Percentiles rank a stretch among this genome's conserved stretches.
Evolutionary conservation across 495 filamentous ascomycete genomes (phyloP).

Genomic region (Annulohypoxylon bovei): DNA sequence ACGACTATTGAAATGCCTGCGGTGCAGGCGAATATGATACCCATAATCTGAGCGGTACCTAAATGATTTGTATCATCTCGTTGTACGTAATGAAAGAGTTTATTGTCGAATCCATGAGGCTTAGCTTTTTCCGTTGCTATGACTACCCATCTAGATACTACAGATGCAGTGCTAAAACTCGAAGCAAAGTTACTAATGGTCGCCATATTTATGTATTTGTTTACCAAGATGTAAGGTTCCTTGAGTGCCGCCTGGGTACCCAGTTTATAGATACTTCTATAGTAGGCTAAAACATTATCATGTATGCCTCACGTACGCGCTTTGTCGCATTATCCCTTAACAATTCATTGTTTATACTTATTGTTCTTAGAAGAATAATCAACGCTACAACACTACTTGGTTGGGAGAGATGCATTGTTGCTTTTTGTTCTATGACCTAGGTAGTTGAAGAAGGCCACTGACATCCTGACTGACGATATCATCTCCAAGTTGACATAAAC

Average conservation of each 20-base stretch:
- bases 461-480: background rate
- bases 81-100: background rate
- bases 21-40: background rate
- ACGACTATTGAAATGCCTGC: background rate
- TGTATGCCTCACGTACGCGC: background rate
- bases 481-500: background rate
- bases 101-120: background rate
- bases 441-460: background rate
- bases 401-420: background rate
- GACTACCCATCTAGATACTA: background rate
- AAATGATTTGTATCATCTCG: background rate
- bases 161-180: background rate
- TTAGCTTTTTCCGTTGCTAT: background rate
- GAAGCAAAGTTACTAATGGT: background rate
- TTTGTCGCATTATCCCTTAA: background rate
- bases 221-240: background rate
- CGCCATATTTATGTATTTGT: background rate
- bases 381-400: background rate
- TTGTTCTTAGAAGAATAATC: background rate
- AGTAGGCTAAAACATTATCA: background rate
- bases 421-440: background rate
- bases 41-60: background rate
- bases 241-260: too few species aligned
- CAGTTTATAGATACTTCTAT: too few species aligned
- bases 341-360: background rate